Evolutionary conservation across 2,329 filamentous ascomycete genomes (phyloP).

Genomic region (Botrytis deweyae): DNA sequence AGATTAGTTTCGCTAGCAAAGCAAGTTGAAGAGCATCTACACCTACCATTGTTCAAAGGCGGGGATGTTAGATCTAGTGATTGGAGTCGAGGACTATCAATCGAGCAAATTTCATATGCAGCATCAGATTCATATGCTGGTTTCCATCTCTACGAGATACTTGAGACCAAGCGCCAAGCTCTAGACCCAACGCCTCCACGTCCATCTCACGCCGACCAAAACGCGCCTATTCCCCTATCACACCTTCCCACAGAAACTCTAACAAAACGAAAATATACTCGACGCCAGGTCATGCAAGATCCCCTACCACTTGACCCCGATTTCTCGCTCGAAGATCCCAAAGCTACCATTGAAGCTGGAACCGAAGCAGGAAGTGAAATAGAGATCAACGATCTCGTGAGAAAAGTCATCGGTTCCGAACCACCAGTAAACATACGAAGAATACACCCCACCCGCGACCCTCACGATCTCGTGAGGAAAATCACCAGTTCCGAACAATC

Average conservation of each 20-base stretch:
- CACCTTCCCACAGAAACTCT: neutral
- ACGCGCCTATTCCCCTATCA: slow-evolving; percentile 53
- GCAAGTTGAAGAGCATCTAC: slow-evolving; percentile 69
- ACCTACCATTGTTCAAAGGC: slow-evolving; percentile 74
- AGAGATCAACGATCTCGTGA: neutral
- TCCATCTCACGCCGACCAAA: slow-evolving; percentile 66
- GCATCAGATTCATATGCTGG: slow-evolving; percentile 83
- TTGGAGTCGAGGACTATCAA: slow-evolving; percentile 65
- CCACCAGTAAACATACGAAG: neutral
- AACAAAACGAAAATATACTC: slow-evolving; percentile 10
- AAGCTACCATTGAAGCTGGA: neutral
- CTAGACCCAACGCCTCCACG: slow-evolving; percentile 69
- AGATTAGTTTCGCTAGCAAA: slow-evolving; percentile 62
- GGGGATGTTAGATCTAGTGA: slow-evolving; percentile 69
- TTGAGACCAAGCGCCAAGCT: slow-evolving; percentile 66
- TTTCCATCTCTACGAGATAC: slow-evolving; percentile 66
- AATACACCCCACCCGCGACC: neutral
- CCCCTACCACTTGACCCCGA: slow-evolving; percentile 36
- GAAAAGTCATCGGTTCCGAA: neutral
- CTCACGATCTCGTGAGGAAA: neutral
- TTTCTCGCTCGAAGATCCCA: slow-evolving; percentile 10
- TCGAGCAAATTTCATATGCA: slow-evolving; percentile 69
- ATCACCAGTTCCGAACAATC: neutral
- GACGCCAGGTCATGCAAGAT: slow-evolving; percentile 16
- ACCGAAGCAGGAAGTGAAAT: neutral